These are phyloP conservation scores for Fusarium buxicola DNA, from an alignment of 2,329 filamentous ascomycete genomes.

Conservation along the genomic window DNA sequence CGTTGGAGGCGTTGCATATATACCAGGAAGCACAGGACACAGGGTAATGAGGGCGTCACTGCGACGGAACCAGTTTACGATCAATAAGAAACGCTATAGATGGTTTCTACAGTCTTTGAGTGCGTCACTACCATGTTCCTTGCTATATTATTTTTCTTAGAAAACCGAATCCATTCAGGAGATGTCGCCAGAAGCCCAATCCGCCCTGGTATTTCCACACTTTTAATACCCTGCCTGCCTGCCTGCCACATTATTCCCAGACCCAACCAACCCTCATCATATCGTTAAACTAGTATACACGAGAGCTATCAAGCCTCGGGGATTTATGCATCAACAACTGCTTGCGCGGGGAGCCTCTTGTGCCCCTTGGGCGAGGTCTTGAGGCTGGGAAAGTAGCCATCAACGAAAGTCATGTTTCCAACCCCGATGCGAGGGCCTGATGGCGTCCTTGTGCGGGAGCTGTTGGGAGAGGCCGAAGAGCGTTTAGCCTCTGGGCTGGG, in stretches of 20 bases:
- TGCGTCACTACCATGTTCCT: neutral
- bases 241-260: neutral
- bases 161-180: neutral
- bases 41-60: conserved; percentile 1
- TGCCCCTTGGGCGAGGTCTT: conserved; percentile 48
- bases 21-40: conserved; percentile 27
- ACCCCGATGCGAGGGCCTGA: conserved; percentile 53
- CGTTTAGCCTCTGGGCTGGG: conserved; percentile 51
- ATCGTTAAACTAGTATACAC: conserved; percentile 36
- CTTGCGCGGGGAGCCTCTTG: conserved; percentile 45
- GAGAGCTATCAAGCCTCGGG: neutral
- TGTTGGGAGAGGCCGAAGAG: conserved; percentile 55
- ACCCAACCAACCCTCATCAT: conserved; percentile 24
- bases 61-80: neutral
- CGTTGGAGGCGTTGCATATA: conserved; percentile 38
- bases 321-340: conserved; percentile 35
- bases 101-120: neutral
- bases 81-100: neutral
- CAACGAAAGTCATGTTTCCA: conserved; percentile 45
- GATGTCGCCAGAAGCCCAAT: conserved; percentile 24
- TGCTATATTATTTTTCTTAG: neutral
- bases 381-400: conserved; percentile 58
- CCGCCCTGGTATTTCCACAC: neutral
- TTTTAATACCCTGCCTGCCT: conserved; percentile 14
- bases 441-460: conserved; percentile 61